A percentile compares a stretch with the other conserved stretches of the same genome.
Conservation (phyloP, 2,329 filamentous ascomycete species). For the Colletotrichum siamense region DNA sequence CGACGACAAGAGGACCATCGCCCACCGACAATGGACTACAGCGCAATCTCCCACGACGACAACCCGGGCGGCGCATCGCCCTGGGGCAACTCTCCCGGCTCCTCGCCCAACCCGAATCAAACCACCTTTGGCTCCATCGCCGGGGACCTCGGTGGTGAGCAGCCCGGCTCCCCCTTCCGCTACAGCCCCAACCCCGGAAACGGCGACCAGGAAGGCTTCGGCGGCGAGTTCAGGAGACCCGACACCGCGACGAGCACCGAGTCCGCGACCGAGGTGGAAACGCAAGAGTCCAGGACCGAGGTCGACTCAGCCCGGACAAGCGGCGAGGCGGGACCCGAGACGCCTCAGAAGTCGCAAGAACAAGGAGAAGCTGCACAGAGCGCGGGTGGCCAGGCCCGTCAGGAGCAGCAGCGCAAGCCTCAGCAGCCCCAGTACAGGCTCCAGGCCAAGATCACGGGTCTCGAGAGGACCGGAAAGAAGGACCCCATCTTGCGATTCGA, state of each 20-base stretch:
- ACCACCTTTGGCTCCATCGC: conserved; percentile 43
- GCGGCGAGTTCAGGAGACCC: conserved; percentile 44
- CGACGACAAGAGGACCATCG: not conserved
- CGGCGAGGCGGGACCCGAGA: conserved; percentile 23
- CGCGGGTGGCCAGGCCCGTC: conserved; percentile 24
- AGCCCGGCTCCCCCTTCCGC: conserved; percentile 47
- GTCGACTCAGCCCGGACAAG: conserved; percentile 20
- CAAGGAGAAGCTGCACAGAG: conserved; percentile 26
- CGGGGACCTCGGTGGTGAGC: conserved; percentile 39
- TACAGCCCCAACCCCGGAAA: conserved; percentile 50
- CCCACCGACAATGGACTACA: conserved; percentile 58
- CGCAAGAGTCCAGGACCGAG: conserved; percentile 36
- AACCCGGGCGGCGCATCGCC: conserved; percentile 58
- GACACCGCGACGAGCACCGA: conserved; percentile 52
- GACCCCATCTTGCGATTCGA: conserved; percentile 95
- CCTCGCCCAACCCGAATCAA: conserved; percentile 54
- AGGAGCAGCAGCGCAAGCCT: conserved; percentile 56
- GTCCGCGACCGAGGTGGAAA: conserved; percentile 47
- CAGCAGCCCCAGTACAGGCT: conserved; percentile 79
- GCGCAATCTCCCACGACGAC: conserved; percentile 61
- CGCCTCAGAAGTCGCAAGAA: conserved; percentile 27
- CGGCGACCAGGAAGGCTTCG: conserved; percentile 42
- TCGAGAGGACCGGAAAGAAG: conserved; percentile 94
- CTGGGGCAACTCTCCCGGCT: conserved; percentile 60
- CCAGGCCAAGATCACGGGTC: conserved; percentile 91